These are phyloP conservation scores for Cytidiella melzeri DNA, from an alignment of 768 basidiomycete genomes.

Conservation along the genomic window DNA sequence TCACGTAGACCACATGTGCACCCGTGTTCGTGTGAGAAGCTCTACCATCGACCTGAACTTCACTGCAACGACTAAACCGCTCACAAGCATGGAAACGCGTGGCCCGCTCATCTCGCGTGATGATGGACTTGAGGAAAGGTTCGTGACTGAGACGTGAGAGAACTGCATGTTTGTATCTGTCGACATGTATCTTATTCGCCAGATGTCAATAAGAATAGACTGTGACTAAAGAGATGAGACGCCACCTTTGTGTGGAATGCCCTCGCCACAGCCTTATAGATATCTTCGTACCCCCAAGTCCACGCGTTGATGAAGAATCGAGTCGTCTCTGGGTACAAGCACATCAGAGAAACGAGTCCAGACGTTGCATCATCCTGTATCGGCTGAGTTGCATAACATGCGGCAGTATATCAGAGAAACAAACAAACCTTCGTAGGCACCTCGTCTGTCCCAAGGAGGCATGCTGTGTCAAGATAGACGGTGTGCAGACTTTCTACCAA, in stretches of 20 bases:
- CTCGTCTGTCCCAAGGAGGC: constrained; percentile 14
- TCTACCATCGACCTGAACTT: constrained; percentile 39
- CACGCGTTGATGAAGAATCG: constrained; percentile 88
- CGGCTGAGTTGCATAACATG: not conserved
- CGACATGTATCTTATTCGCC: constrained; percentile 69
- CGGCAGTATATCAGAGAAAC: not conserved
- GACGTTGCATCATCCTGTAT: constrained; percentile 58
- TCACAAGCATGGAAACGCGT: constrained; percentile 96
- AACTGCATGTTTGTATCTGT: constrained; percentile 77
- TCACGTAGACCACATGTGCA: constrained; percentile 72
- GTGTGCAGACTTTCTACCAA: constrained; percentile 14
- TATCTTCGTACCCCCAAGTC: constrained; percentile 97
- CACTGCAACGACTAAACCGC: constrained; percentile 65
- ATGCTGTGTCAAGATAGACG: constrained; percentile 21
- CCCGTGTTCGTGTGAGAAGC: constrained; percentile 20
- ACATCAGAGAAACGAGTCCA: constrained; percentile 66
- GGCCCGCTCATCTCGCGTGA: constrained; percentile 50
- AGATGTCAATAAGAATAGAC: not conserved
- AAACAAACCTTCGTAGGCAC: constrained; percentile 12
- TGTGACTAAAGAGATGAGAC: not conserved
- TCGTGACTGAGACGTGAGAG: constrained; percentile 50
- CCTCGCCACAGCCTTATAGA: constrained; percentile 68
- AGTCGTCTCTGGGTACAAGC: constrained; percentile 53
- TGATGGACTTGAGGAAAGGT: constrained; percentile 51
- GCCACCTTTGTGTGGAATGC: constrained; percentile 59